These are phyloP conservation scores for Diaporthe humulicola DNA, from an alignment of 2,329 filamentous ascomycete genomes.

Conservation along the genomic window DNA sequence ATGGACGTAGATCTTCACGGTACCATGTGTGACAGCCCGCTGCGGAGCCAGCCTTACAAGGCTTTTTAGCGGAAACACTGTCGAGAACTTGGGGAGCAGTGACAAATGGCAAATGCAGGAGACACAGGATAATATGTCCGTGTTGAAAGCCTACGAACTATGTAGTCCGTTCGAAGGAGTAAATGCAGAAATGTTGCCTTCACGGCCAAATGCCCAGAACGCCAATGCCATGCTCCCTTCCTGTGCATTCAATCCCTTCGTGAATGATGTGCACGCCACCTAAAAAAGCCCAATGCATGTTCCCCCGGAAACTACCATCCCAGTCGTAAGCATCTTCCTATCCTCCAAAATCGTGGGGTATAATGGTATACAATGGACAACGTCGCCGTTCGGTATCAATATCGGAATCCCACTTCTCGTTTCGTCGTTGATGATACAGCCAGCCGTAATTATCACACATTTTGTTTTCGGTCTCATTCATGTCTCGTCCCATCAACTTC, in stretches of 20 bases:
- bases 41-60: not conserved
- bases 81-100: not conserved
- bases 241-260: not conserved
- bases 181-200: constrained; percentile 11
- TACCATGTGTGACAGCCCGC: not conserved
- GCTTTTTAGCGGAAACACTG: not conserved
- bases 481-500: not conserved
- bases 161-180: not conserved
- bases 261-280: not conserved
- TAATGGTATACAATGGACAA: constrained; percentile 18
- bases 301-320: not conserved
- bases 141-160: not conserved
- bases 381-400: constrained; percentile 15
- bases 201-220: constrained; percentile 7
- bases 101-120: not conserved
- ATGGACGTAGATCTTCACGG: not conserved
- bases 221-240: constrained; percentile 20
- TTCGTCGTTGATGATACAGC: constrained; percentile 21
- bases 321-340: not conserved
- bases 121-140: not conserved
- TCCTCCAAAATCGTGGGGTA: constrained; percentile 21
- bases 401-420: not conserved
- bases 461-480: not conserved
- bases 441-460: constrained; percentile 20
- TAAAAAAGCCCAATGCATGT: not conserved